A percentile compares a stretch with the other conserved stretches of the same genome.
Evolutionary conservation across 1,139 yeast genomes (phyloP).

Genomic region (Saccharomycopsis hybrid): DNA sequence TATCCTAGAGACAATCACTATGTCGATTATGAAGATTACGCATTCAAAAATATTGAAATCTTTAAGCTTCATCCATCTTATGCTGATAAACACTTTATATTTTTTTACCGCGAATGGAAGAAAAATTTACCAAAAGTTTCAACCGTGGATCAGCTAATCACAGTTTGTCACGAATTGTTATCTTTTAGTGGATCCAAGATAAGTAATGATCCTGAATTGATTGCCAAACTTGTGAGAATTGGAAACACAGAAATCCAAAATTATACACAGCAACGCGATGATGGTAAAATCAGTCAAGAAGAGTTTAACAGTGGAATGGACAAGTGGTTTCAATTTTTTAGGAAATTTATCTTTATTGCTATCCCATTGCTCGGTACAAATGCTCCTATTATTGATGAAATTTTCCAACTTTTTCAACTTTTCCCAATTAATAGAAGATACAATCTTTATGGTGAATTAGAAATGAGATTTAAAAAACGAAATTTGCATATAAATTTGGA

Average conservation of each 20-base stretch:
- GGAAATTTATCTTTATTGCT: conserved; percentile 65
- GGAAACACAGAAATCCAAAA: conserved; percentile 29
- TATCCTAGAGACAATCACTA: conserved; percentile 32
- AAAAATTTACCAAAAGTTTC: conserved; percentile 34
- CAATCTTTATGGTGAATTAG: conserved; percentile 78
- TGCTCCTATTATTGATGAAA: conserved; percentile 56
- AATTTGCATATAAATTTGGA: conserved; percentile 56
- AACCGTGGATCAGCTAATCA: conserved; percentile 40
- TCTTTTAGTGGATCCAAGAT: conserved; percentile 53
- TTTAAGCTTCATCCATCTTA: conserved; percentile 23
- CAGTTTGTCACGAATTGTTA: conserved; percentile 42
- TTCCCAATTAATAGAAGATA: conserved; percentile 64
- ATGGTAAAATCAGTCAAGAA: no score
- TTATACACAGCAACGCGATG: background rate
- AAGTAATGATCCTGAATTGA: conserved; percentile 42
- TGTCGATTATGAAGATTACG: conserved; percentile 30
- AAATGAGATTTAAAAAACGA: conserved; percentile 46
- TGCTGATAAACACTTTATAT: conserved; percentile 34
- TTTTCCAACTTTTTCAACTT: conserved; percentile 46
- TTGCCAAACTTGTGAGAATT: conserved; percentile 58
- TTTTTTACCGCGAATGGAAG: conserved; percentile 51
- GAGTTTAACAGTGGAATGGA: conserved; percentile 27
- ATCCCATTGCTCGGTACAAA: conserved; percentile 56
- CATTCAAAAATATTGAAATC: conserved; percentile 21
- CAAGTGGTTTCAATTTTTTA: conserved; percentile 55